phyloP scores from a whole-genome alignment of 345 rosid species.

The Gossypium mustelinum region DNA sequence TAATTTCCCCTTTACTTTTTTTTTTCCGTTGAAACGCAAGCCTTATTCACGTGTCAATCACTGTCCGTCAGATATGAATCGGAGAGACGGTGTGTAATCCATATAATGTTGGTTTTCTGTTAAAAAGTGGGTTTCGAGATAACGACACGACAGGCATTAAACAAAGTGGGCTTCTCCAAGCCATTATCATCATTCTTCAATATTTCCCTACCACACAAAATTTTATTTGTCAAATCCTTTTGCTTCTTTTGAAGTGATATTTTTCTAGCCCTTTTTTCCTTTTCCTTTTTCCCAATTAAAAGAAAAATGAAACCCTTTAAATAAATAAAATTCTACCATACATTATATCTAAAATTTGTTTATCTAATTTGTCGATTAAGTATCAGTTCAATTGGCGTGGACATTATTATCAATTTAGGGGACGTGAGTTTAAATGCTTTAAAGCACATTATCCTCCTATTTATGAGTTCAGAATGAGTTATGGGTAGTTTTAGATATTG shows the following conservation, averaged over 20 bases:
- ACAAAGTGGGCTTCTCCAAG: slow-evolving; percentile 5
- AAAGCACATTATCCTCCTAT: accelerated
- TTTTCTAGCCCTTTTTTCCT: background rate
- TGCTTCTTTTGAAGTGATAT: background rate
- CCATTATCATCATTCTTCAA: background rate
- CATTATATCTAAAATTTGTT: too few relatives aligned
- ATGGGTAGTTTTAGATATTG: accelerated
- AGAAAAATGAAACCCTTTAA: too few relatives aligned
- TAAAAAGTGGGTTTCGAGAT: slow-evolving; percentile 3
- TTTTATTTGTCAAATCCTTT: background rate
- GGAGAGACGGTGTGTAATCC: background rate
- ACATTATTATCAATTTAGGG: accelerated
- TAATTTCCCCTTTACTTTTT: too few relatives aligned
- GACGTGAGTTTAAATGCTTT: accelerated
- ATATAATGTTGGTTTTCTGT: background rate
- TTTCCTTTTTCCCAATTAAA: too few relatives aligned
- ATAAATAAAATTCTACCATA: too few relatives aligned
- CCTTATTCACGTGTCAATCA: background rate
- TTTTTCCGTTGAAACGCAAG: background rate
- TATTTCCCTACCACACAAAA: slow-evolving; percentile 2
- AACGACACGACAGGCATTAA: slow-evolving; percentile 14
- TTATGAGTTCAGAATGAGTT: accelerated
- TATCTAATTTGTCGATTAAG: too few relatives aligned
- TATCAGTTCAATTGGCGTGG: accelerated
- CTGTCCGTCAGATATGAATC: background rate